Evolutionary conservation across 2,329 filamentous ascomycete species (phyloP).

Genomic region (Cladobotryum mycophilum): DNA sequence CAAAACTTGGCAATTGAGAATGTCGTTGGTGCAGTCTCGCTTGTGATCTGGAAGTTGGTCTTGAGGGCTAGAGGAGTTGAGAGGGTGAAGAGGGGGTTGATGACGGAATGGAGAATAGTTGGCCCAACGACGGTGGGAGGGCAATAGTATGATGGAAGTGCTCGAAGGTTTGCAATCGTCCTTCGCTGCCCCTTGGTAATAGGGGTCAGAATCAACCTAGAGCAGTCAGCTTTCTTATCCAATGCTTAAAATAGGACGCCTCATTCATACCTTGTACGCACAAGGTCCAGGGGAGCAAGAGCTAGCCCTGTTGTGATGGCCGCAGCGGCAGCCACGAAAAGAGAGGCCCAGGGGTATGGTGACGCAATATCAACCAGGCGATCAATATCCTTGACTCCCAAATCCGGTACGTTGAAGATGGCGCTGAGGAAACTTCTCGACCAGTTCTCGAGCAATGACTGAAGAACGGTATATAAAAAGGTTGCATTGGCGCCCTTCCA

Average conservation of each 20-base stretch:
- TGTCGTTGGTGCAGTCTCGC: conserved; percentile 69
- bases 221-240: conserved; percentile 21
- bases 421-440: conserved; percentile 85
- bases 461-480: conserved; percentile 82
- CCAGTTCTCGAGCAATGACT: conserved; percentile 87
- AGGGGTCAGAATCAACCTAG: conserved; percentile 74
- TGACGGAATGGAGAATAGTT: conserved; percentile 78
- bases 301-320: conserved; percentile 69
- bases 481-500: conserved; percentile 94
- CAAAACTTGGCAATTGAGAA: conserved; percentile 81
- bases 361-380: conserved; percentile 67
- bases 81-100: conserved; percentile 76
- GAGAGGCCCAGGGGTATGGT: conserved; percentile 72
- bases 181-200: conserved; percentile 68
- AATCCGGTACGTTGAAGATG: conserved; percentile 81
- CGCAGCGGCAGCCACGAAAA: conserved; percentile 63
- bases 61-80: conserved; percentile 81
- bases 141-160: conserved; percentile 71
- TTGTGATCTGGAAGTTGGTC: conserved; percentile 77
- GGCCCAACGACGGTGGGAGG: conserved; percentile 66
- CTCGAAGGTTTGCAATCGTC: conserved; percentile 69
- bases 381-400: conserved; percentile 70
- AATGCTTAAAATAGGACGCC: not conserved
- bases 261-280: conserved; percentile 60
- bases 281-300: conserved; percentile 81